These are phyloP conservation scores for Neocatenulostroma microsporum DNA, from an alignment of 2,329 filamentous ascomycete species.

Conservation along the genomic window DNA sequence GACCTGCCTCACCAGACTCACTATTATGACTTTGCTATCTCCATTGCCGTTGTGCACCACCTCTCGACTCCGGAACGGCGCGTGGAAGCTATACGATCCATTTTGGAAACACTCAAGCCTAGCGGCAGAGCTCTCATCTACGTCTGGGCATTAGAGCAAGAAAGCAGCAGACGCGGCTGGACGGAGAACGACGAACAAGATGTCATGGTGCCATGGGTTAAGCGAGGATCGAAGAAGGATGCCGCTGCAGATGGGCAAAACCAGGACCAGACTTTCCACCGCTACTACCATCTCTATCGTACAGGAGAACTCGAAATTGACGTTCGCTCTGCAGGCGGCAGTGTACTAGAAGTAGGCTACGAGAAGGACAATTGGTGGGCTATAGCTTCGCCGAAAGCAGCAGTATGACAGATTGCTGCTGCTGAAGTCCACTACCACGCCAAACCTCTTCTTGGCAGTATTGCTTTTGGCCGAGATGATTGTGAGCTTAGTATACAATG, in stretches of 20 bases:
- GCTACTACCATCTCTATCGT: slow-evolving; percentile 91
- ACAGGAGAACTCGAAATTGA: slow-evolving; percentile 81
- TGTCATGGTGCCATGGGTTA: slow-evolving; percentile 92
- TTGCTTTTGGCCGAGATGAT: too few species aligned
- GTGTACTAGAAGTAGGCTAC: slow-evolving; percentile 72
- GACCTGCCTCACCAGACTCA: slow-evolving; percentile 64
- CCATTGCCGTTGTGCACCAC: slow-evolving; percentile 91
- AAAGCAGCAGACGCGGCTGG: slow-evolving; percentile 79
- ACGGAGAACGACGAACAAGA: slow-evolving; percentile 77
- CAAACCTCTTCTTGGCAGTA: too few species aligned
- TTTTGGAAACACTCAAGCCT: slow-evolving; percentile 58
- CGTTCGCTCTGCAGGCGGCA: slow-evolving; percentile 64
- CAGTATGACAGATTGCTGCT: too few species aligned
- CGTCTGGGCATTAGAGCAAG: slow-evolving; percentile 94
- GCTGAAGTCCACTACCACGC: too few species aligned
- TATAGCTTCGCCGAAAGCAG: slow-evolving; percentile 41
- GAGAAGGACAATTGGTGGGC: slow-evolving; percentile 99
- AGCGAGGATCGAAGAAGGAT: slow-evolving; percentile 38
- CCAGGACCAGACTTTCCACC: slow-evolving; percentile 55
- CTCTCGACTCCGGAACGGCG: slow-evolving; percentile 70
- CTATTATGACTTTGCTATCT: slow-evolving; percentile 80
- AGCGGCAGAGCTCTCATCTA: slow-evolving; percentile 70
- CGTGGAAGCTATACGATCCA: slow-evolving; percentile 60
- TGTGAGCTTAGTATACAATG: too few species aligned
- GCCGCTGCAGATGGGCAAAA: slow-evolving; percentile 11